Base-by-base conservation (phyloP, 352 stramenopile species). In the Phytophthora rubi region DNA sequence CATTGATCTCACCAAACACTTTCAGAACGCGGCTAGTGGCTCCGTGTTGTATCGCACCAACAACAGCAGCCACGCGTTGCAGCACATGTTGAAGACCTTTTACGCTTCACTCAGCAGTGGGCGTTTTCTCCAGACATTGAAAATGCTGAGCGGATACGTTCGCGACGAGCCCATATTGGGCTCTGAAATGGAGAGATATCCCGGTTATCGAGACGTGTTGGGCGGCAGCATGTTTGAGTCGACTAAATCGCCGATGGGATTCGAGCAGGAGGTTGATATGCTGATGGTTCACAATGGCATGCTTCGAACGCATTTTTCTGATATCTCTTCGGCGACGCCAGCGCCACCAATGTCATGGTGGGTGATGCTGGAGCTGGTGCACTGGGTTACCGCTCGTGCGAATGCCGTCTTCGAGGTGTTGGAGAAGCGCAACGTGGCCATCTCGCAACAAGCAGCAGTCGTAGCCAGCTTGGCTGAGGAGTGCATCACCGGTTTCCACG, bases 281-380 rank as follows among this genome's bases (percentile, higher is more conserved):
- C 51, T 89, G n/a, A 77, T 73, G 0, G 53, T 79, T 39, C 80
- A 88, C 58, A 75, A 66, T 13, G 66, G 74, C 13, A 68, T 81
- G 13, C 51, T 89, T 39, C 76, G 71, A 67, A 77, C 74, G 35
- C 73, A 80, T 44, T 60, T 89, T 10, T 72, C 86, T n/a, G 77
- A 80, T 18, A 49, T 51, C n/a, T 13, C 59, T 30, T 45, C 48
- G 3, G 13, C 23, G 13, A 58, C 63, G n/a, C 13, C 56, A 47
- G 16, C 4, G 45, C 16, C 55, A 23, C 12, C 82, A 72, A 13
- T 65, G 51, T 62, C 73, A 2, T 89, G 81, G 81, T 89, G 81
- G 81, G 47, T 87, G 18, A 60, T 45, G 32, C 75, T 89, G 21
- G 71, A 75, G 21, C 63, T 87, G 6, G 68, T 84, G 12, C 61